Percentiles rank a stretch among this genome's conserved stretches.
Evolutionary conservation across 2,329 filamentous ascomycete species (phyloP).

Genomic region (Penicillium sp.): DNA sequence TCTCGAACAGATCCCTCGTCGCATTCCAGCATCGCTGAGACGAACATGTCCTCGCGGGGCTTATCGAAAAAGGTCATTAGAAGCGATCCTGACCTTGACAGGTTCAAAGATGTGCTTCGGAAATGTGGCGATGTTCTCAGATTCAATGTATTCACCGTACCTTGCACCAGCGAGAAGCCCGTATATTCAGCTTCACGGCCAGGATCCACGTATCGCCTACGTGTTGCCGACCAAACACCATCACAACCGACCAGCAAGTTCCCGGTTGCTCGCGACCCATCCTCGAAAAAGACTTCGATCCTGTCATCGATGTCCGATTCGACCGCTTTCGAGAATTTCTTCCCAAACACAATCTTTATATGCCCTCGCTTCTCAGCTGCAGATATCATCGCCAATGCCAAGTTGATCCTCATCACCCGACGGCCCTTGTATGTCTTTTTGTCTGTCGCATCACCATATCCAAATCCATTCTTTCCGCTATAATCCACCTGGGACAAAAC

Average conservation of each 20-base stretch:
- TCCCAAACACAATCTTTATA: conserved; percentile 40
- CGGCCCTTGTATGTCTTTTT: conserved; percentile 35
- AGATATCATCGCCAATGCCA: conserved; percentile 39
- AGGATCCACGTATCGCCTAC: conserved; percentile 35
- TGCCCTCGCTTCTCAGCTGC: conserved; percentile 33
- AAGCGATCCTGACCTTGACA: conserved; percentile 36
- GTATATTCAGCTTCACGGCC: conserved; percentile 35
- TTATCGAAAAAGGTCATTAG: conserved; percentile 39
- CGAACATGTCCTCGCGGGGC: conserved; percentile 34
- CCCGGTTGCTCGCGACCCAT: conserved; percentile 29
- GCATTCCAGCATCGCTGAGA: conserved; percentile 38
- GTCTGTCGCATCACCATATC: conserved; percentile 22
- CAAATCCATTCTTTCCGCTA: conserved; percentile 31
- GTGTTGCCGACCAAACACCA: conserved; percentile 38
- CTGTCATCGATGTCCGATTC: not conserved
- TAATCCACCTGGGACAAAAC: conserved; percentile 38
- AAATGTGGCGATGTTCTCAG: conserved; percentile 31
- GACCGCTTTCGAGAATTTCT: conserved; percentile 35
- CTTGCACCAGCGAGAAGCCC: conserved; percentile 39
- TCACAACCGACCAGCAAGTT: conserved; percentile 40
- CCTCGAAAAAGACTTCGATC: conserved; percentile 28
- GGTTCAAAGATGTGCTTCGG: conserved; percentile 36
- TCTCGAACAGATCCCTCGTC: conserved; percentile 23
- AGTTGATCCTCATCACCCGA: conserved; percentile 39
- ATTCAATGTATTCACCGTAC: conserved; percentile 24